A percentile compares a stretch with the other conserved stretches of the same genome.
Evolutionary conservation across 73 alveolate genomes (phyloP).

Genomic region (Breviolum minutum): DNA sequence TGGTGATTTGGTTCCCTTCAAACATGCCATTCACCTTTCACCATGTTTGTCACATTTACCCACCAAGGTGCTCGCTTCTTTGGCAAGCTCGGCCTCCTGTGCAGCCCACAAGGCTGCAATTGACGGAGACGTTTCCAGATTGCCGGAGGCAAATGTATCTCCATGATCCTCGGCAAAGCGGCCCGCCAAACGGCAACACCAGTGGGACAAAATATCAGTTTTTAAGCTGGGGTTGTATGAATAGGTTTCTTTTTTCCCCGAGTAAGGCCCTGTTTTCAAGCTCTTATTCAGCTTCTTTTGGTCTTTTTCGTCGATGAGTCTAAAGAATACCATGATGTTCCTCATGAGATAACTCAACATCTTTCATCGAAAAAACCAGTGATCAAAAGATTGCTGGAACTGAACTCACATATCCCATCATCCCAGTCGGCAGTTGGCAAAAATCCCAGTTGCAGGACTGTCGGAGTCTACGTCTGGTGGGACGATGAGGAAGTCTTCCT

Average conservation of each 20-base stretch:
- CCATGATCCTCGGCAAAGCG: neutral
- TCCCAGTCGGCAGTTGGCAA: too few relatives aligned
- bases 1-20: too few relatives aligned
- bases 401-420: too few relatives aligned
- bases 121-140: neutral
- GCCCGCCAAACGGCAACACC: neutral
- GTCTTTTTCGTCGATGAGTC: too few relatives aligned
- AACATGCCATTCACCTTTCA: too few relatives aligned
- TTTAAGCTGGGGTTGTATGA: neutral
- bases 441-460: neutral
- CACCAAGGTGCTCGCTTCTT: neutral
- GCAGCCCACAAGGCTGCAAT: constrained; percentile 41
- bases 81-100: neutral
- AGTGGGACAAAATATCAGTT: neutral
- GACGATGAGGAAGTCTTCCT: constrained; percentile 14
- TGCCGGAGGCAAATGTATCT: neutral
- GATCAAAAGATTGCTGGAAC: too few relatives aligned
- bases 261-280: too few relatives aligned
- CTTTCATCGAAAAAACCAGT: too few relatives aligned
- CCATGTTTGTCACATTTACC: too few relatives aligned
- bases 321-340: too few relatives aligned
- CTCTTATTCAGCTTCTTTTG: too few relatives aligned
- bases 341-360: too few relatives aligned
- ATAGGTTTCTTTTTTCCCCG: neutral
- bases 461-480: neutral